These are phyloP conservation scores for Nepenthes alata DNA, from an alignment of 179 eudicot genomes.

Conservation along the genomic window DNA sequence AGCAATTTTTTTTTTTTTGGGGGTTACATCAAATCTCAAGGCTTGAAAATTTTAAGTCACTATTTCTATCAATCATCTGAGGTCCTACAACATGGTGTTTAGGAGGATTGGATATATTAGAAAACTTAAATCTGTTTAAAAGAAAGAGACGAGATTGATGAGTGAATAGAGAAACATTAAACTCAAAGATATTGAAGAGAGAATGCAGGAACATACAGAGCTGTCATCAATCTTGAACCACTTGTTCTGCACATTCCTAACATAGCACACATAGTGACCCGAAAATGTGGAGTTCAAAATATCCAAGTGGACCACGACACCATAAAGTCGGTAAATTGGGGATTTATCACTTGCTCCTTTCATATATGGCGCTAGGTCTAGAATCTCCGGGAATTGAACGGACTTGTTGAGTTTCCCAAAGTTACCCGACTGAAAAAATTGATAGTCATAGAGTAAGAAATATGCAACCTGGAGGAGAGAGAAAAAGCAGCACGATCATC, in stretches of 20 bases:
- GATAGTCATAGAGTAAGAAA: background rate
- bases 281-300: slow-evolving; percentile 71
- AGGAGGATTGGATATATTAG: too few relatives aligned
- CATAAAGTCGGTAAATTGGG: slow-evolving; percentile 70
- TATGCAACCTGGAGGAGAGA: background rate
- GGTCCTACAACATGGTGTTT: too few relatives aligned
- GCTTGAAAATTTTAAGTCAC: too few relatives aligned
- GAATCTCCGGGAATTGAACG: slow-evolving; percentile 63
- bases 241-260: slow-evolving; percentile 57
- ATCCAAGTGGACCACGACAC: slow-evolving; percentile 84
- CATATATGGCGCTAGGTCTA: slow-evolving; percentile 71
- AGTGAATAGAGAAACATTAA: too few relatives aligned
- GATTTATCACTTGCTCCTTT: slow-evolving; percentile 64
- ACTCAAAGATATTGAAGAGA: background rate
- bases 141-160: too few relatives aligned
- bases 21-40: too few relatives aligned
- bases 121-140: too few relatives aligned
- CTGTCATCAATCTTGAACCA: slow-evolving; percentile 92
- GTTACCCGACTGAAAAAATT: slow-evolving; percentile 57
- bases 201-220: slow-evolving; percentile 29
- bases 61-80: too few relatives aligned
- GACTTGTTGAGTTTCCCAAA: slow-evolving; percentile 85
- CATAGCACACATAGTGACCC: slow-evolving; percentile 84
- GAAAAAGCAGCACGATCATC: background rate
- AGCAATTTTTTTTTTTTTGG: too few relatives aligned